These are phyloP conservation scores for Sicyos edulis DNA, from an alignment of 306 rosid genomes.

Conservation along the genomic window DNA sequence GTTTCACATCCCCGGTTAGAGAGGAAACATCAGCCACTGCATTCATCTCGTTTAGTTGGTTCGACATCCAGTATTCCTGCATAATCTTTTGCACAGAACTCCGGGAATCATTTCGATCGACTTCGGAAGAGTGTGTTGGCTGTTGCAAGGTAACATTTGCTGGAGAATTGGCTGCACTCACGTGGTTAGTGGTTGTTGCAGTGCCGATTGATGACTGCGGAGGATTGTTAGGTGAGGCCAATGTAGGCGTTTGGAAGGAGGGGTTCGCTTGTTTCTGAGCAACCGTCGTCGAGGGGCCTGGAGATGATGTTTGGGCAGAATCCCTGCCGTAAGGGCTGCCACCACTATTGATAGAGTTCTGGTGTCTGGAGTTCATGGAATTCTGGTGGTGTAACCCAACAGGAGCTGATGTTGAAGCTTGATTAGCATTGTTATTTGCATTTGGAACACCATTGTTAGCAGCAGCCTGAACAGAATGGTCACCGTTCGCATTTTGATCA, in stretches of 20 bases:
- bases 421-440: slow-evolving; percentile 52
- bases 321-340: slow-evolving; percentile 73
- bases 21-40: slow-evolving; percentile 45
- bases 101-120: slow-evolving; percentile 65
- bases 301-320: slow-evolving; percentile 84
- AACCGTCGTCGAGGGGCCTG: slow-evolving; percentile 60
- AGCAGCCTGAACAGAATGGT: slow-evolving; percentile 51
- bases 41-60: slow-evolving; percentile 54
- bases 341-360: slow-evolving; percentile 25
- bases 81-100: slow-evolving; percentile 79
- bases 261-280: slow-evolving; percentile 69
- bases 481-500: slow-evolving; percentile 50
- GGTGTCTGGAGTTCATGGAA: slow-evolving; percentile 85
- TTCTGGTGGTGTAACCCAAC: slow-evolving; percentile 91
- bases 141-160: slow-evolving; percentile 81
- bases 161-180: slow-evolving; percentile 57
- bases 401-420: slow-evolving; percentile 63
- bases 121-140: slow-evolving; percentile 64
- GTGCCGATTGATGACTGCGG: slow-evolving; percentile 63
- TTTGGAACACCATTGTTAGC: slow-evolving; percentile 62
- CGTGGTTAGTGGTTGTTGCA: slow-evolving; percentile 58
- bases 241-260: slow-evolving; percentile 76
- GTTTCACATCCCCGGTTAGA: slow-evolving; percentile 57
- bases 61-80: slow-evolving; percentile 69
- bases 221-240: slow-evolving; percentile 63